Percentiles rank a stretch among this genome's conserved stretches.
These are phyloP conservation scores for Colletotrichum tofieldiae DNA, from an alignment of 2,329 filamentous ascomycete species.

Conservation along the genomic window DNA sequence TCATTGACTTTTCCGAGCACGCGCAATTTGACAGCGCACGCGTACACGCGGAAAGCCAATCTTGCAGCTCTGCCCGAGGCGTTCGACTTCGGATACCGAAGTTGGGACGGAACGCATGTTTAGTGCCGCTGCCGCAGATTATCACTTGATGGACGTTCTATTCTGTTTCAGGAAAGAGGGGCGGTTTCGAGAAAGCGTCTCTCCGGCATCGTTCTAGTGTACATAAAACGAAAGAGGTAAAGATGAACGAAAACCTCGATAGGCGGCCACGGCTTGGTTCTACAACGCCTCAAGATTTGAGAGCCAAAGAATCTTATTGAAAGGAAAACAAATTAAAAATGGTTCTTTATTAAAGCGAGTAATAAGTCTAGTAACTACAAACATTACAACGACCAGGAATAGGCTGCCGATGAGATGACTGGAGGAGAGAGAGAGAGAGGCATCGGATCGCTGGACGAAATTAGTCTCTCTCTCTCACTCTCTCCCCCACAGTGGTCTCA, in stretches of 20 bases:
- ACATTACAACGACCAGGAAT: background rate
- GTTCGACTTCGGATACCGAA: background rate
- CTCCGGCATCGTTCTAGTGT: background rate
- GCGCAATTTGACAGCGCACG: background rate
- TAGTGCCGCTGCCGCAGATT: too few relatives aligned
- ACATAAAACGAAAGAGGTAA: background rate
- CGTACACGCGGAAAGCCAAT: background rate
- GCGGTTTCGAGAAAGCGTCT: background rate
- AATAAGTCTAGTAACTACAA: background rate
- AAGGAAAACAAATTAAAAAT: background rate
- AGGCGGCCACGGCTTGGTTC: background rate
- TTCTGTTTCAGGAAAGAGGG: constrained; percentile 30
- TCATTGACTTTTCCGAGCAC: background rate
- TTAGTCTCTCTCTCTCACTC: too few relatives aligned
- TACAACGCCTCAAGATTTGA: background rate
- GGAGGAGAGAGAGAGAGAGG: too few relatives aligned
- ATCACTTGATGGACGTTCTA: background rate
- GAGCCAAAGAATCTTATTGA: background rate
- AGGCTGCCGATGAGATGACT: background rate
- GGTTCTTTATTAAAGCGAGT: constrained; percentile 2
- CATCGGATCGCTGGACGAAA: background rate
- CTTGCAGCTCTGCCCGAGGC: background rate
- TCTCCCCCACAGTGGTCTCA: background rate
- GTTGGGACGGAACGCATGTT: background rate
- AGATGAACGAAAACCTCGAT: background rate